A percentile compares a stretch with the other conserved stretches of the same genome.
Conservation (phyloP, 2,329 filamentous ascomycete genomes). For the Epicoccum nigrum region DNA sequence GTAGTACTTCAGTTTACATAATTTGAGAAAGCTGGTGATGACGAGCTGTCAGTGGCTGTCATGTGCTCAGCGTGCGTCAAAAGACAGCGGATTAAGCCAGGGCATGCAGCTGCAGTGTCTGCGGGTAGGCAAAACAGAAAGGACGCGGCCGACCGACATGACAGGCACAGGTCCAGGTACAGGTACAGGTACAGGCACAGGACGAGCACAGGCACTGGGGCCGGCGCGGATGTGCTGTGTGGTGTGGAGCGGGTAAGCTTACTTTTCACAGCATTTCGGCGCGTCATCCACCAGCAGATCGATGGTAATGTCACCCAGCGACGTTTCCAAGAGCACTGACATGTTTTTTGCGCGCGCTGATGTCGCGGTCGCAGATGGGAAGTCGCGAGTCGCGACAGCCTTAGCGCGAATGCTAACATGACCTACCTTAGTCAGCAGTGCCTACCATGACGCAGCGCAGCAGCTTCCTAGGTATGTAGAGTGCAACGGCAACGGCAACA, state of each 20-base stretch:
- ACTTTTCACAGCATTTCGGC: constrained; percentile 95
- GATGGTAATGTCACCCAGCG: constrained; percentile 90
- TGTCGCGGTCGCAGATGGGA: constrained; percentile 18
- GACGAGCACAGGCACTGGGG: no score
- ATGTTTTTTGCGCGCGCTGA: constrained; percentile 56
- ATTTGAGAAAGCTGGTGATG: constrained; percentile 82
- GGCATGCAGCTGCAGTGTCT: constrained; percentile 27
- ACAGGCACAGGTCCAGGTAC: no score
- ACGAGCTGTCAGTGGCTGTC: constrained; percentile 58
- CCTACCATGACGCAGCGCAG: no score
- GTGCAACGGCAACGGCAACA: no score
- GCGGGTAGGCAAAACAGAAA: constrained; percentile 22
- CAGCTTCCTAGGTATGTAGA: no score
- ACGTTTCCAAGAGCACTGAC: constrained; percentile 95
- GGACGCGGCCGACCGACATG: constrained; percentile 5
- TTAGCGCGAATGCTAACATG: not conserved
- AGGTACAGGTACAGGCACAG: no score
- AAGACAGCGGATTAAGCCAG: constrained; percentile 35
- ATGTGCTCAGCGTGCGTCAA: constrained; percentile 59
- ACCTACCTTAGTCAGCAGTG: constrained; percentile 26
- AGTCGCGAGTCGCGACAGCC: constrained; percentile 9
- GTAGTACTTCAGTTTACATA: constrained; percentile 99
- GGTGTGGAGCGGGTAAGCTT: constrained; percentile 51
- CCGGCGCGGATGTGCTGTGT: no score
- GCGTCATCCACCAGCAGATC: constrained; percentile 89